Evolutionary conservation across 352 stramenopile species (phyloP), one percentile per base, ranked within the genome.

Genomic region (Globisporangium middletonii): DNA sequence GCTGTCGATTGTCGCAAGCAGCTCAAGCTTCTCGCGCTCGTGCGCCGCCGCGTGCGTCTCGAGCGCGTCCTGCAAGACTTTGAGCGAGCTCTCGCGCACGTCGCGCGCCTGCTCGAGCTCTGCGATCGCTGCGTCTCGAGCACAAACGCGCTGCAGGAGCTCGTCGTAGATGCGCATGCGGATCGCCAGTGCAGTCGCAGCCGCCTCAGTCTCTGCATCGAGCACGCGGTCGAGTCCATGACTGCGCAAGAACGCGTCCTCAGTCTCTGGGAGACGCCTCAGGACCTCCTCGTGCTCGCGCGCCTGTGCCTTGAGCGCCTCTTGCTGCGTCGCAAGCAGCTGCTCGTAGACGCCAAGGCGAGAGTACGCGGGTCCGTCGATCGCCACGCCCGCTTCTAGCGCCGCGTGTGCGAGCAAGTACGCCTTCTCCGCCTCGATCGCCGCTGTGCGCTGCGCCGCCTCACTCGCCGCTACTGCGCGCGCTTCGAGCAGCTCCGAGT

Each of bases 241-340:
- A 9, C 11, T 6, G 13, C 42, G 38, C 7, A 65, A 23, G 7
- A 65, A 49, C 6, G 48, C 28, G 26, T 12, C 23, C 54, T 61
- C 56, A 19, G 69, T 55, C 2, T 68, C 63, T 2, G 56, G 23
- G 26, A 82, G 45, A n/a, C 67, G 61, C 0, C 47, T 44, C 2
- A 57, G 16, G 50, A 71, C 60, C 48, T 68, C 47, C 1, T 59
- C 27, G 1, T 63, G 19, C 5, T 75, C 50, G 0, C 26, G 33
- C 5, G 42, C 54, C 5, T 59, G 19, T 3, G 33, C 19, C 4
- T 38, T 38, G 4, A 13, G 16, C 19, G 19, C 43, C 19, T 30
- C 49, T 3, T 50, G 35, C 16, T 65, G 57, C 8, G 50, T 26
- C 6, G 27, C 44, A 5, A 67, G 26, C 6, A 67, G 50, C 2